A percentile compares a stretch with the other conserved stretches of the same genome.
These are phyloP conservation scores for Spongispora temasekensis DNA, from an alignment of 1,284 basidiomycete species.

Conservation along the genomic window DNA sequence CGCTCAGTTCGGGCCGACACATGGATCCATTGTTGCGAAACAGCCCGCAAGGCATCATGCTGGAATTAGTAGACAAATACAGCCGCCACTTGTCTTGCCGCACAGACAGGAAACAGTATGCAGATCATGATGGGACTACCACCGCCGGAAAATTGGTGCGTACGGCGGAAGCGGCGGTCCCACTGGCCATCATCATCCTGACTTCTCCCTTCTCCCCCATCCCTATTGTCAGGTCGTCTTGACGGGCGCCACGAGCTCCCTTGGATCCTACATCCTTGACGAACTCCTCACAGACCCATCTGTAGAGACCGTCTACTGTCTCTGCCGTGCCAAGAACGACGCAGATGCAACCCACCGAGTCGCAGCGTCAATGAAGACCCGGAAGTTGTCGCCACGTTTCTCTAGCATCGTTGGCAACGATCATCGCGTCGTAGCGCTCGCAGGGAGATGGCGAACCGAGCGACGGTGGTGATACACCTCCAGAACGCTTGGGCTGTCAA, in stretches of 20 bases:
- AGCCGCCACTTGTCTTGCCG: too few species aligned
- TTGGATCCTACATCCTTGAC: conserved; percentile 59
- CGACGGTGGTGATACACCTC: conserved; percentile 50
- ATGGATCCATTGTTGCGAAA: too few species aligned
- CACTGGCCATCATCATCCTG: too few species aligned
- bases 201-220: too few species aligned
- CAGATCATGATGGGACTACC: too few species aligned
- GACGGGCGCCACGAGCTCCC: conserved; percentile 62
- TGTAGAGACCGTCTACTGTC: conserved; percentile 50
- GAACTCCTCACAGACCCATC: conserved; percentile 41
- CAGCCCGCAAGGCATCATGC: too few species aligned
- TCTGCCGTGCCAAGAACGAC: conserved; percentile 50
- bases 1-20: too few species aligned
- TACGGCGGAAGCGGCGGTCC: too few species aligned
- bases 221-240: conserved; percentile 49
- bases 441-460: conserved; percentile 38
- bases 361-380: conserved; percentile 34
- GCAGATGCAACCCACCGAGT: conserved; percentile 40
- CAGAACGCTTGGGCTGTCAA: conserved; percentile 53
- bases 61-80: too few species aligned
- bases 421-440: conserved; percentile 42
- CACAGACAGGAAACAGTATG: too few species aligned
- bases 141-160: too few species aligned
- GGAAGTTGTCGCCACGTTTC: conserved; percentile 26
- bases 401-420: conserved; percentile 1